A percentile compares a stretch with the other conserved stretches of the same genome.
Evolutionary conservation across 345 rosid genomes (phyloP).

Genomic region (Eutrema heterophyllum): DNA sequence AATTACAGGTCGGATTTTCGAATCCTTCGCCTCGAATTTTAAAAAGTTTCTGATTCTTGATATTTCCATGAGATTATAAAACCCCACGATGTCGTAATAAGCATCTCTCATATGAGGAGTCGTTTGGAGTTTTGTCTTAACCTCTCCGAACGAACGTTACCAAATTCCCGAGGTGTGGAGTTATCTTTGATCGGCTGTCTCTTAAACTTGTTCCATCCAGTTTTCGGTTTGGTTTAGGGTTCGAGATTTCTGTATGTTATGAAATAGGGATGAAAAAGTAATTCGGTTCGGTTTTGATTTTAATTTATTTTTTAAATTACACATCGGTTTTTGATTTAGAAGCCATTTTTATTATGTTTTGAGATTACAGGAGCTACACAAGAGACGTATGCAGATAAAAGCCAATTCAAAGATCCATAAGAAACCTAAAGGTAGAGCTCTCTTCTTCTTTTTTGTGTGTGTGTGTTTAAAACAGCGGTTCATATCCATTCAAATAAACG

Average conservation of each 20-base stretch:
- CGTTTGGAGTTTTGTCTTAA: too few relatives aligned
- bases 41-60: neutral
- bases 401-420: slow-evolving; percentile 39
- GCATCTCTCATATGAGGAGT: neutral
- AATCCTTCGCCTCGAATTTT: neutral
- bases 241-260: neutral
- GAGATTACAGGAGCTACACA: slow-evolving; percentile 58
- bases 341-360: neutral
- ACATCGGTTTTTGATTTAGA: too few relatives aligned
- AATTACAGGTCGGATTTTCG: slow-evolving; percentile 42
- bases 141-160: too few relatives aligned
- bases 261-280: neutral
- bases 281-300: neutral
- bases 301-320: too few relatives aligned
- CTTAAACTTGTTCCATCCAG: neutral
- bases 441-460: neutral
- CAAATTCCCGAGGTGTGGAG: too few relatives aligned
- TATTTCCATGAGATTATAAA: neutral
- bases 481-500: neutral
- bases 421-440: slow-evolving; percentile 43
- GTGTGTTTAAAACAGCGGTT: neutral
- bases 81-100: neutral
- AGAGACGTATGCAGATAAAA: slow-evolving; percentile 63
- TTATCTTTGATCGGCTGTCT: too few relatives aligned
- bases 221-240: neutral